These are phyloP conservation scores for Aspergillus coremiiformis DNA, from an alignment of 495 filamentous ascomycete species.

Conservation along the genomic window DNA sequence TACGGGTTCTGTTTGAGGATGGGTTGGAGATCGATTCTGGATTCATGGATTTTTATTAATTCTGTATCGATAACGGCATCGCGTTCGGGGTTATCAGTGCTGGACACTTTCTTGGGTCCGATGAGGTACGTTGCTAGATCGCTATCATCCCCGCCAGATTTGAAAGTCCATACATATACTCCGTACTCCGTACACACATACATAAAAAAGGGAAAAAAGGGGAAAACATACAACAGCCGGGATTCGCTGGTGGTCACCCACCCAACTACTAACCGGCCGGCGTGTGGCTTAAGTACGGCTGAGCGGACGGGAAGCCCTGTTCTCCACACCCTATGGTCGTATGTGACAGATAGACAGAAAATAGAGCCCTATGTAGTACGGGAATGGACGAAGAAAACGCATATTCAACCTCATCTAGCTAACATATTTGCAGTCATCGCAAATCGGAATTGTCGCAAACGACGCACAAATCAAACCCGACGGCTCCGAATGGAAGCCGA, in stretches of 20 bases:
- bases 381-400: too few species aligned
- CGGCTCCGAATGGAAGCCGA: constrained; percentile 57
- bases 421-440: constrained; percentile 32
- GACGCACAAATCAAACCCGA: constrained; percentile 54
- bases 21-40: constrained; percentile 64
- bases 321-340: too few species aligned
- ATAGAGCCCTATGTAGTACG: too few species aligned
- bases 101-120: constrained; percentile 59
- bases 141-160: neutral
- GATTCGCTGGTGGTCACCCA: too few species aligned
- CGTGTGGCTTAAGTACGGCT: too few species aligned
- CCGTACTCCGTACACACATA: too few species aligned
- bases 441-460: constrained; percentile 67
- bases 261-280: too few species aligned
- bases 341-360: too few species aligned
- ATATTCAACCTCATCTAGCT: neutral
- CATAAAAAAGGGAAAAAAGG: too few species aligned
- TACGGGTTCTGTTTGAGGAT: constrained; percentile 64
- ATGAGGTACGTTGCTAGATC: constrained; percentile 31
- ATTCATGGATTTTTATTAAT: constrained; percentile 60
- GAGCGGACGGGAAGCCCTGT: too few species aligned
- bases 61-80: constrained; percentile 56
- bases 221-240: too few species aligned
- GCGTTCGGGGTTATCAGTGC: constrained; percentile 70
- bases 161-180: too few species aligned